Evolutionary conservation across 306 rosid genomes (phyloP).

Genomic region (Ammopiptanthus mongolicus): DNA sequence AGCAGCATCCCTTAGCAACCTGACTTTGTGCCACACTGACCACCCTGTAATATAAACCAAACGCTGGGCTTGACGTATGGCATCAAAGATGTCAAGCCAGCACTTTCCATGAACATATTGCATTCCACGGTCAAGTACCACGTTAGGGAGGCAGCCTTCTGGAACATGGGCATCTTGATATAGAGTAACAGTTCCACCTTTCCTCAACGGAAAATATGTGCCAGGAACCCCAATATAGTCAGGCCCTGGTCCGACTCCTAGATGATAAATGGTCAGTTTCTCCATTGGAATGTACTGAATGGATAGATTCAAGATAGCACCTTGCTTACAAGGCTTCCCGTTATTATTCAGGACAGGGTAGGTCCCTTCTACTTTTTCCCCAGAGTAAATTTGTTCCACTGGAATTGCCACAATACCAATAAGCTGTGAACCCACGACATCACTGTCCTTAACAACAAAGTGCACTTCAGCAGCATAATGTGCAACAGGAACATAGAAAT

Average conservation of each 20-base stretch:
- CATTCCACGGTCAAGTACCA: constrained; percentile 60
- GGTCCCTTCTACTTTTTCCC: constrained; percentile 63
- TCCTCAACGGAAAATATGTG: constrained; percentile 90
- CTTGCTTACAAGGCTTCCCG: constrained; percentile 89
- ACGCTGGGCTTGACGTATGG: constrained; percentile 62
- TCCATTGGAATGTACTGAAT: constrained; percentile 82
- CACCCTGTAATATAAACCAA: constrained; percentile 91
- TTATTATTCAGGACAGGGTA: constrained; percentile 60
- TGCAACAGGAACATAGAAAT: constrained; percentile 83
- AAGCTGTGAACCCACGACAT: constrained; percentile 87
- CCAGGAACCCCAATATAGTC: constrained; percentile 82
- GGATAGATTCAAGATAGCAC: constrained; percentile 66
- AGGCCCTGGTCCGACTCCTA: constrained; percentile 93
- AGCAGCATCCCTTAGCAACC: constrained; percentile 61
- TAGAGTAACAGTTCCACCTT: constrained; percentile 77
- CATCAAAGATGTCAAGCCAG: constrained; percentile 80
- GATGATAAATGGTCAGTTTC: constrained; percentile 54
- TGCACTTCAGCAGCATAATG: constrained; percentile 78
- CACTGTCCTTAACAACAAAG: constrained; percentile 88
- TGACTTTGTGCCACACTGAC: constrained; percentile 95
- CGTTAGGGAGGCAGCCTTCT: constrained; percentile 65
- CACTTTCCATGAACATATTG: constrained; percentile 76
- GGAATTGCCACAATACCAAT: constrained; percentile 83
- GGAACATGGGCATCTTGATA: constrained; percentile 97
- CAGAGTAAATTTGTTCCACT: constrained; percentile 61